Evolutionary conservation across 257 asterid species (phyloP).

Genomic region (Euphrasia confusa): DNA sequence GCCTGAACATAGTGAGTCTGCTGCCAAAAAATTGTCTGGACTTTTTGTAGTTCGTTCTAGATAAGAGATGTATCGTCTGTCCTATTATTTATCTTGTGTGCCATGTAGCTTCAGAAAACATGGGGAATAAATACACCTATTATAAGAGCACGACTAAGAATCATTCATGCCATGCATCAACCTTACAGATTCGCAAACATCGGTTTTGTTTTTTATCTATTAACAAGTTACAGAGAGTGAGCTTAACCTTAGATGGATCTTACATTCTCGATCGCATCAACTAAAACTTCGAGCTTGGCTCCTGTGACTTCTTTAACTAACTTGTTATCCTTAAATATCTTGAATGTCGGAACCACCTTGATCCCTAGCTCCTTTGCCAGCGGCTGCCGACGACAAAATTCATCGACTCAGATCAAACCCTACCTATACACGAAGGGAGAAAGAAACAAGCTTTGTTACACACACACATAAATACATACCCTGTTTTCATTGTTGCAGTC

Average conservation of each 20-base stretch:
- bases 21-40: too few relatives aligned
- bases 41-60: too few relatives aligned
- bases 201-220: slow-evolving; percentile 28
- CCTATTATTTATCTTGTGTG: slow-evolving; percentile 2
- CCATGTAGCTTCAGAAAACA: neutral
- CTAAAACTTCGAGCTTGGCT: slow-evolving; percentile 61
- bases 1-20: too few relatives aligned
- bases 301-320: slow-evolving; percentile 71
- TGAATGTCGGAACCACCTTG: slow-evolving; percentile 83
- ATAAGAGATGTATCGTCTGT: too few relatives aligned
- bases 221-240: slow-evolving; percentile 29
- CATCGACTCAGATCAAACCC: neutral
- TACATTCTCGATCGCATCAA: slow-evolving; percentile 49
- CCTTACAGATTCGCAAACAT: slow-evolving; percentile 18
- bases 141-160: slow-evolving; percentile 10
- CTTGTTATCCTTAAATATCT: slow-evolving; percentile 58
- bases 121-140: neutral
- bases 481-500: slow-evolving; percentile 91
- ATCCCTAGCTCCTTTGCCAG: slow-evolving; percentile 71
- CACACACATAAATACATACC: slow-evolving; percentile 29
- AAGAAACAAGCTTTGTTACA: neutral
- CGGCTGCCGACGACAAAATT: slow-evolving; percentile 35
- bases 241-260: slow-evolving; percentile 23
- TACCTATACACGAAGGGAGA: neutral
- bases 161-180: slow-evolving; percentile 9